Base-by-base conservation (phyloP, 192 early-diverging fungal genomes). In the Umbelopsis sp. region DNA sequence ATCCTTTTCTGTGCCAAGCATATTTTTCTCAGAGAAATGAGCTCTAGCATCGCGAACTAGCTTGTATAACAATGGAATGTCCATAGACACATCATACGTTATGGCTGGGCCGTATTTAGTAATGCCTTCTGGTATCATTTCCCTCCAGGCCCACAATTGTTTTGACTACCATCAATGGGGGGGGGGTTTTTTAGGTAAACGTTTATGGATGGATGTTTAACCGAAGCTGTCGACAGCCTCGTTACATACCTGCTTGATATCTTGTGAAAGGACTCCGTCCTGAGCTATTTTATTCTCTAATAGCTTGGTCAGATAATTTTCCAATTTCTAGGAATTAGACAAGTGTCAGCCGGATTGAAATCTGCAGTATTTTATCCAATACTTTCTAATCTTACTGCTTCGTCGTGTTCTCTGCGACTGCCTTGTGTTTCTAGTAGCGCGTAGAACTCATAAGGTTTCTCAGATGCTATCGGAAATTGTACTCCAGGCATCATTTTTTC, bases 81-180 rank as follows among this genome's bases (percentile, higher is more conserved):
- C 93, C 50, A 97, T 91, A 18, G 90, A 91, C 8, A 99, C 86
- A 76, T 99, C 97, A 81, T 97, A 99, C 77, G 95, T 98, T 81
- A 92, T 93, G 53, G 91, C 92, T 11, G 93, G 81, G 1, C 97
- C 97, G 15, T 89, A 89, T 71, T 91, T 91, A 4, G 85, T 88
- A 30, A 91, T 85, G 6, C 95, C 92, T 78, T 97, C 97, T 6
- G 97, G 93, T 47, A 99, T 97, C 66, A 86, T 84, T 78, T 99
- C 97, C 27, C 97, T 86, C 76, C 96, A 91, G 20, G 80, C 70
- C 97, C 97, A 99, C 51, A 99, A 79, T 37, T 74, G 83, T 1
- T 78, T 74, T 12, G 90, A 84, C 78, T 97, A 25, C 13, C 27
- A 35, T 27, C 37, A 41, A 18, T 61, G n/a, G n/a, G n/a, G n/a